Evolutionary conservation across 306 rosid species (phyloP).

Genomic region (Prunus dulcis): DNA sequence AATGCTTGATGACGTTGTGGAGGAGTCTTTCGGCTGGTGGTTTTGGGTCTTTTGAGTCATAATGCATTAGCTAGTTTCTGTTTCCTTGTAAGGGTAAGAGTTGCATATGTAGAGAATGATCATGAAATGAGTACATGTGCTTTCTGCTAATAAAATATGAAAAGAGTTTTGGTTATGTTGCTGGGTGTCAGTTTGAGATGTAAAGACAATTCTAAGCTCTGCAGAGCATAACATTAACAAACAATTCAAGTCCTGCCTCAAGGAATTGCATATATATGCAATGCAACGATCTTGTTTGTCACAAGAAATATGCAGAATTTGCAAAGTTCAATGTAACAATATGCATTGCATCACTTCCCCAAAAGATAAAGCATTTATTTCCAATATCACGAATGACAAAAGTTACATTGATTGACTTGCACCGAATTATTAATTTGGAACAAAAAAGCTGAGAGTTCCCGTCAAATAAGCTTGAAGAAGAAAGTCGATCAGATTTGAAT

Average conservation of each 20-base stretch:
- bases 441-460: neutral
- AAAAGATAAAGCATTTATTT: neutral
- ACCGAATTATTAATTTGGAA: neutral
- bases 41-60: neutral
- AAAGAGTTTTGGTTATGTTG: neutral
- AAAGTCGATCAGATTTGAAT: neutral
- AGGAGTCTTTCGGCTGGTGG: neutral
- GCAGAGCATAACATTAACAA: neutral
- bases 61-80: neutral
- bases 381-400: neutral
- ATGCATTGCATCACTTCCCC: too few species aligned
- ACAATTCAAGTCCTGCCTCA: neutral
- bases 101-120: neutral
- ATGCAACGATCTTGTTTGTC: neutral
- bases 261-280: neutral
- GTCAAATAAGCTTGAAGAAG: neutral
- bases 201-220: neutral
- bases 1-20: constrained; percentile 39
- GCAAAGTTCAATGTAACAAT: neutral
- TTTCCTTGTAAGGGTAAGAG: neutral
- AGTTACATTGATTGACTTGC: too few species aligned
- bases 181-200: neutral
- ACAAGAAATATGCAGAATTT: neutral
- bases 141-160: neutral
- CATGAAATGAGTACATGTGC: neutral